phyloP scores from a whole-genome alignment of 345 rosid species.

The Populus nigra region DNA sequence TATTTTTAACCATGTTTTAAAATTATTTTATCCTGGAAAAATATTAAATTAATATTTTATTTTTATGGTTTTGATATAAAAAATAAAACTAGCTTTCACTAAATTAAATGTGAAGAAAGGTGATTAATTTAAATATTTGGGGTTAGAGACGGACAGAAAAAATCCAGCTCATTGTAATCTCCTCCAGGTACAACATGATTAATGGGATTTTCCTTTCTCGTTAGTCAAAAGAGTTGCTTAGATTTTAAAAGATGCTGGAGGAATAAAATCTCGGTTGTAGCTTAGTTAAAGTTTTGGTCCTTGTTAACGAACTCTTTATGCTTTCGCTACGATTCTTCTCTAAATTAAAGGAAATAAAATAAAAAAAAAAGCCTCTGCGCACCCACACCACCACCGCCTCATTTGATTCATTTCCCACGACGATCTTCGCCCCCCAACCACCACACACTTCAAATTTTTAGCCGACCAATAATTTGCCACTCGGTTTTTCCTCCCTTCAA shows the following conservation, averaged over 20 bases:
- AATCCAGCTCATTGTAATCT: no score
- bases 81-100: no score
- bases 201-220: neutral
- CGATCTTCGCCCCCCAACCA: neutral
- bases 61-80: no score
- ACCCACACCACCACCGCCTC: neutral
- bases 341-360: neutral
- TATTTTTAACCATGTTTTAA: no score
- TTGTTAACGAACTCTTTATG: neutral
- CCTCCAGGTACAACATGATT: neutral
- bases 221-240: constrained; percentile 42
- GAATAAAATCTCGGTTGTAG: constrained; percentile 29
- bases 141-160: no score
- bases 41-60: no score
- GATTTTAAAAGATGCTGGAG: constrained; percentile 23
- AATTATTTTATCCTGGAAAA: no score
- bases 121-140: no score
- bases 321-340: constrained; percentile 17
- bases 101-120: no score
- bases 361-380: neutral
- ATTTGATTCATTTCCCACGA: constrained; percentile 15
- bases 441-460: neutral
- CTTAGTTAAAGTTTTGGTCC: constrained; percentile 14
- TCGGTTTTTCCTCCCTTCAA: no score
- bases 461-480: neutral